Percentiles rank a stretch among this genome's conserved stretches.
These are phyloP conservation scores for Gossypium gossypioides DNA, from an alignment of 441 rosid species.

Conservation along the genomic window DNA sequence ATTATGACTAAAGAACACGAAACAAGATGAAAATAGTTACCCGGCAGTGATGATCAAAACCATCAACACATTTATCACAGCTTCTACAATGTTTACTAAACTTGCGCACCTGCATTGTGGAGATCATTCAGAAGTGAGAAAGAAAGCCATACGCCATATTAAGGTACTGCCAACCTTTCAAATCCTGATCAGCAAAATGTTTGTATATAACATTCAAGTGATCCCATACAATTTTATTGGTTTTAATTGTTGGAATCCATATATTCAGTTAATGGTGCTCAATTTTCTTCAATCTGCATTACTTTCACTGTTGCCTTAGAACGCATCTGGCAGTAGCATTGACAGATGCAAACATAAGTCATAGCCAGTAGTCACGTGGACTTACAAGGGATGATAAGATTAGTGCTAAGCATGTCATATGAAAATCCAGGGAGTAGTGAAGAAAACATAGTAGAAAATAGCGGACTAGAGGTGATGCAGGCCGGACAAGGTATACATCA, in stretches of 20 bases:
- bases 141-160: not conserved
- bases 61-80: constrained; percentile 24
- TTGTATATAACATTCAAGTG: not conserved
- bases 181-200: not conserved
- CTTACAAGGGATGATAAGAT: not conserved
- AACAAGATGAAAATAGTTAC: constrained; percentile 28
- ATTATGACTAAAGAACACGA: constrained; percentile 16
- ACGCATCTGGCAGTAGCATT: not conserved
- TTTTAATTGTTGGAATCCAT: not conserved
- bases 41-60: constrained; percentile 70
- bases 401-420: not conserved
- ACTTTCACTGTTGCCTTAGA: not conserved
- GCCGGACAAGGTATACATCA: not conserved
- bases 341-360: not conserved
- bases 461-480: not conserved
- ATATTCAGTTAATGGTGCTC: not conserved
- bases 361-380: not conserved
- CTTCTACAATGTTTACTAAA: constrained; percentile 68
- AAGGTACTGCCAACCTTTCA: not conserved
- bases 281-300: constrained; percentile 5
- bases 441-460: not conserved
- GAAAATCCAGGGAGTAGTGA: not conserved
- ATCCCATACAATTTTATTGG: not conserved
- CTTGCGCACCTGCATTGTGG: constrained; percentile 44
- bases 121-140: constrained; percentile 13